Conservation (phyloP, 2,329 filamentous ascomycete species). For the Pseudogymnoascus pannorum region DNA sequence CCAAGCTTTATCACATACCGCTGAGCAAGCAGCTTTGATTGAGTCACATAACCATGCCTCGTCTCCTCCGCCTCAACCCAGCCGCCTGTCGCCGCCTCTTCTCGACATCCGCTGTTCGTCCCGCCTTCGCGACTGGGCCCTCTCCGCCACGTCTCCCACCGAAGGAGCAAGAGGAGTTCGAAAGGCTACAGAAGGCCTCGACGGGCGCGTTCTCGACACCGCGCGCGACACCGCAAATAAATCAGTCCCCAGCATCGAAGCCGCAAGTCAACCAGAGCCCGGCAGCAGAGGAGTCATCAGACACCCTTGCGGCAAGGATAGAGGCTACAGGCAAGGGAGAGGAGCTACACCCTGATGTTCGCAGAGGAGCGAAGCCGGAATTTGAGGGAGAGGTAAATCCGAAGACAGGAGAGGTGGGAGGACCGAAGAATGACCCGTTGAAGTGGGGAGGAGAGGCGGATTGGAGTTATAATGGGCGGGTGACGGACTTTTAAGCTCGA, state of each 20-base stretch:
- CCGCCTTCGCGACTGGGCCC: conserved; percentile 47
- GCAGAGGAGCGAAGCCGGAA: conserved; percentile 75
- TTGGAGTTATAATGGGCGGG: conserved; percentile 92
- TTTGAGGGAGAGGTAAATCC: conserved; percentile 91
- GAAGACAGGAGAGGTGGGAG: conserved; percentile 88
- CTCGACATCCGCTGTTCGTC: conserved; percentile 21
- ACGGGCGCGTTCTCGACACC: conserved; percentile 71
- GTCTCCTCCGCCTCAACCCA: conserved; percentile 22
- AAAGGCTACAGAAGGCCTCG: conserved; percentile 70
- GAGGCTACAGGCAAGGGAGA: conserved; percentile 52
- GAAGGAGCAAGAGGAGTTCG: conserved; percentile 84
- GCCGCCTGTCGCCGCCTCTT: conserved; percentile 25
- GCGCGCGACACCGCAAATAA: conserved; percentile 38
- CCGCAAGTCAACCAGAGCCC: conserved; percentile 10
- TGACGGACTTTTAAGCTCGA: conserved; percentile 70
- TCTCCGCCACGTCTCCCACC: conserved; percentile 80
- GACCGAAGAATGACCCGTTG: conserved; percentile 93
- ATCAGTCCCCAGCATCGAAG: conserved; percentile 37
- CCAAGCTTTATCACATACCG: not conserved
- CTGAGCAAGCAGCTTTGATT: not conserved
- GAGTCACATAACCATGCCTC: conserved; percentile 21
- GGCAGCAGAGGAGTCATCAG: conserved; percentile 20
- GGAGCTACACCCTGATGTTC: conserved; percentile 62
- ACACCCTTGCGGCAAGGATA: conserved; percentile 35
- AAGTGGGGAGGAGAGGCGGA: conserved; percentile 74